A percentile compares a stretch with the other conserved stretches of the same genome.
phyloP scores from a whole-genome alignment of 108 stramenopile genomes.

The Cyclotella kingstonii region DNA sequence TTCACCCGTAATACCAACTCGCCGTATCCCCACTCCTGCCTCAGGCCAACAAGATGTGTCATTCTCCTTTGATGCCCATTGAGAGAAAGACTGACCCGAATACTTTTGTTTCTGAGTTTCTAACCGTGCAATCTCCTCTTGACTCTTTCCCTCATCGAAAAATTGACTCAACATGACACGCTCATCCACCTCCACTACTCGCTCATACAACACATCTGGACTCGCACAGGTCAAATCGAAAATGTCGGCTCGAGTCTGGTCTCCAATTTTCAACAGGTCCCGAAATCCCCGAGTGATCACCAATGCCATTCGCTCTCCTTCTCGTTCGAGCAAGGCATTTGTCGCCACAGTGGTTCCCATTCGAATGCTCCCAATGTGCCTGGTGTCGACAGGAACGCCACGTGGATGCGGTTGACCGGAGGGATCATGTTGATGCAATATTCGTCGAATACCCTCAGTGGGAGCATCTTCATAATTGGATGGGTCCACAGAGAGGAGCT shows the following conservation, averaged over 20 bases:
- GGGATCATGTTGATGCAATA: constrained; percentile 81
- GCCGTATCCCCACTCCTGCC: constrained; percentile 35
- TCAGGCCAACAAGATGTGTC: constrained; percentile 20
- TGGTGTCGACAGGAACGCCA: constrained; percentile 59
- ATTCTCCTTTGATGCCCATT: constrained; percentile 11
- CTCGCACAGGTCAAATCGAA: constrained; percentile 75
- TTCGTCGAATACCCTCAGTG: constrained; percentile 94
- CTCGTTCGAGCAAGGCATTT: constrained; percentile 94
- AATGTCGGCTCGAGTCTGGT: constrained; percentile 92
- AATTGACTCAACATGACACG: constrained; percentile 80
- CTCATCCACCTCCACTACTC: constrained; percentile 94
- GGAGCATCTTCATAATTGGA: constrained; percentile 95
- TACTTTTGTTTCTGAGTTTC: constrained; percentile 9
- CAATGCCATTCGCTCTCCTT: constrained; percentile 89
- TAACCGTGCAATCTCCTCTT: constrained; percentile 10
- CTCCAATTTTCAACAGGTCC: constrained; percentile 93
- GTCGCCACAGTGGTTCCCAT: constrained; percentile 98
- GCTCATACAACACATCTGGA: constrained; percentile 86
- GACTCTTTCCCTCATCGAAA: constrained; percentile 46
- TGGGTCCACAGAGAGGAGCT: constrained; percentile 94
- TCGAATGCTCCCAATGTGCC: constrained; percentile 87
- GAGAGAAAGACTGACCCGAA: neutral
- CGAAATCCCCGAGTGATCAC: constrained; percentile 90
- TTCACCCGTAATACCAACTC: constrained; percentile 83
- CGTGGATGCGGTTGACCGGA: constrained; percentile 60